Base-by-base conservation (phyloP, 108 stramenopile genomes). In the Nitzschia inconspicua region DNA sequence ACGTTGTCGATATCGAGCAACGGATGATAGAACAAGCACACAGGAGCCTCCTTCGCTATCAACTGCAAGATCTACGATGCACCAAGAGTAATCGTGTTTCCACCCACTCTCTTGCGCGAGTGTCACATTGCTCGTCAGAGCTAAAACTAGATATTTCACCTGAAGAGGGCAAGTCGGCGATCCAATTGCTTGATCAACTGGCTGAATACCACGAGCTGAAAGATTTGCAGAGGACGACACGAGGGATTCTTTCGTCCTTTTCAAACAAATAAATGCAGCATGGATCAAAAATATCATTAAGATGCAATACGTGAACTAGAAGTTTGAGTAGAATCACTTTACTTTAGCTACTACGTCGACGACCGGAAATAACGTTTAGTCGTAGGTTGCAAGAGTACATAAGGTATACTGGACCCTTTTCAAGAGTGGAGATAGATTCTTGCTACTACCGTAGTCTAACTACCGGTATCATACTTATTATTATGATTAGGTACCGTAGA, bases 1-100 rank as follows among this genome's bases (percentile, higher is more conserved):
- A 96, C 52, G 59, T 49, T 2, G 83, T 55, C 42, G 68, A 74
- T 5, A 80, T 99, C 24, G 96, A 99, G 71, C 55, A 68, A 3
- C 80, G 83, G 7, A 87, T 99, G 22, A 77, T 97, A 6, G 80
- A 82, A 40, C 77, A 83, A 24, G 76, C 88, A 2, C 72, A 95
- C 32, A 69, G 74, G 26, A 87, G 79, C 40, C 55, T 84, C 48
- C 56, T 80, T 14, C 89, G 90, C 36, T 97, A 93, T 65, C 93
- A 93, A 63, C 63, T 95, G 44, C 97, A 99, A 68, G 98, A 99
- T 71, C 54, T 97, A 44, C 87, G 90, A 28, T 95, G 94, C 66
- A 57, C 73, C 19, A 96, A 97, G 64, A 89, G 86, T 7, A 69
- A 81, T 30, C 73, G 71, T 27, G 89, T 94, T 19, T 66, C 83